Conservation (phyloP, 306 rosid species). For the Ochetophila trinervis region DNA sequence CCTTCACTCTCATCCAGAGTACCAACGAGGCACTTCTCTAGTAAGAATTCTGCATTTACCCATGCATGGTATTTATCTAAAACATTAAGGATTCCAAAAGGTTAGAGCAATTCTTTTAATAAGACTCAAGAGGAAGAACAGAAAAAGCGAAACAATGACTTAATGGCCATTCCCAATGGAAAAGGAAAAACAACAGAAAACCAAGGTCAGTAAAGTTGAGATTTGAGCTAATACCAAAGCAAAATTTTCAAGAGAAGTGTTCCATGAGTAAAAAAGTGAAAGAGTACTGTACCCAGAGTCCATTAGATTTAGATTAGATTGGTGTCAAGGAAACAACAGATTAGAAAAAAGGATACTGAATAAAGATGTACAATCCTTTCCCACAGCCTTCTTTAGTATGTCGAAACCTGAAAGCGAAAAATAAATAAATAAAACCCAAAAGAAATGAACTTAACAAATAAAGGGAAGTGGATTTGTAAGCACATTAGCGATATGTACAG, state of each 20-base stretch:
- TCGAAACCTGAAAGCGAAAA: slow-evolving; percentile 64
- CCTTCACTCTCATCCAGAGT: slow-evolving; percentile 47
- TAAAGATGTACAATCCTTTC: slow-evolving; percentile 90
- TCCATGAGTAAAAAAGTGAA: not conserved
- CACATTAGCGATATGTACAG: not conserved
- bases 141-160: not conserved
- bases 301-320: not conserved
- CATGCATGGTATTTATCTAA: slow-evolving; percentile 95
- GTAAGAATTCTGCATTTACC: slow-evolving; percentile 82
- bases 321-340: slow-evolving; percentile 8
- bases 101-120: not conserved
- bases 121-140: not conserved
- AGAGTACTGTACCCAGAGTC: slow-evolving; percentile 1
- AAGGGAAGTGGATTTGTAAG: not conserved
- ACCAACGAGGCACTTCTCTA: slow-evolving; percentile 89
- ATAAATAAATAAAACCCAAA: not conserved
- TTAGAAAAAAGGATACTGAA: slow-evolving; percentile 76
- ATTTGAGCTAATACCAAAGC: not conserved
- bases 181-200: not conserved
- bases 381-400: slow-evolving; percentile 83
- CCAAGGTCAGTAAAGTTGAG: not conserved
- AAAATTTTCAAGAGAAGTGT: not conserved
- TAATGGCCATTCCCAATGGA: not conserved
- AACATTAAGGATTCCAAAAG: slow-evolving; percentile 38
- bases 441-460: not conserved